A percentile compares a stretch with the other conserved stretches of the same genome.
Conservation (phyloP, 768 basidiomycete species). For the Collybia nuda region DNA sequence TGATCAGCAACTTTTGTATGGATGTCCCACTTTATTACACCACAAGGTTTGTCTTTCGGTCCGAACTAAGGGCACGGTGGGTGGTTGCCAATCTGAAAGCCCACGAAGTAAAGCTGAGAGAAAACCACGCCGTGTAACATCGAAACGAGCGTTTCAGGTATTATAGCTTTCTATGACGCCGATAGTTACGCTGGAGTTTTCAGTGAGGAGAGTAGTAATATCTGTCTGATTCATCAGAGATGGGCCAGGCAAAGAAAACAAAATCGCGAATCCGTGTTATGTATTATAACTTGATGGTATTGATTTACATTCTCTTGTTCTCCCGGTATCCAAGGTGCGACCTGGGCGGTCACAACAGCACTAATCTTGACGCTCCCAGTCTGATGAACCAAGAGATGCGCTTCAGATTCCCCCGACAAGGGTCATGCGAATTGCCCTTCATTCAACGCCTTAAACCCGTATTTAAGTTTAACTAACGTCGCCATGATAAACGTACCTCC, state of each 20-base stretch:
- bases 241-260: conserved; percentile 55
- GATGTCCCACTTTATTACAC: conserved; percentile 39
- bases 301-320: conserved; percentile 59
- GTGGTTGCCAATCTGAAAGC: conserved; percentile 26
- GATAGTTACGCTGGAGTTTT: conserved; percentile 64
- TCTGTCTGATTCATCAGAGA: conserved; percentile 61
- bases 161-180: conserved; percentile 60
- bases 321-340: conserved; percentile 72
- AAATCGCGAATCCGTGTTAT: neutral
- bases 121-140: conserved; percentile 46
- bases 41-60: conserved; percentile 38
- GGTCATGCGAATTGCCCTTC: conserved; percentile 37
- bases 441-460: conserved; percentile 41
- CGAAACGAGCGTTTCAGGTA: conserved; percentile 70
- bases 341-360: conserved; percentile 64
- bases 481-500: conserved; percentile 55
- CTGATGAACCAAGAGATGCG: conserved; percentile 61
- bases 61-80: conserved; percentile 31
- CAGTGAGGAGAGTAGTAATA: conserved; percentile 49
- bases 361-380: conserved; percentile 62
- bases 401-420: conserved; percentile 63
- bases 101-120: conserved; percentile 7
- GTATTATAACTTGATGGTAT: neutral
- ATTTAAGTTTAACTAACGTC: conserved; percentile 60
- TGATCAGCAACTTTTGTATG: conserved; percentile 43